Percentiles rank a stretch among this genome's conserved stretches.
phyloP scores from a whole-genome alignment of 176 grass and related monocot genomes.

The Cymbopogon citratus region DNA sequence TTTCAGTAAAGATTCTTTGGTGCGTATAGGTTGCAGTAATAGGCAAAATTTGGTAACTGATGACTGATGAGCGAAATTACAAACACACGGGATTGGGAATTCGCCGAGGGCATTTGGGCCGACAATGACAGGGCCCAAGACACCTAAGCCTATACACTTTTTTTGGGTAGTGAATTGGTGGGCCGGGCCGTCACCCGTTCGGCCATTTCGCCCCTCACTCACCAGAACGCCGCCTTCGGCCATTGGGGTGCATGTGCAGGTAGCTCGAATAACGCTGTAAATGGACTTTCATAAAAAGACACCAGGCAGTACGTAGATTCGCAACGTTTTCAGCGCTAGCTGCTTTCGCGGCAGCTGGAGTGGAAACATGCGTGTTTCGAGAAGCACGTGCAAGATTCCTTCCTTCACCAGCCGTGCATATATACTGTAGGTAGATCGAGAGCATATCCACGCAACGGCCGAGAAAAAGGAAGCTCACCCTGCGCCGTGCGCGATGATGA shows the following conservation, averaged over 20 bases:
- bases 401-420: neutral
- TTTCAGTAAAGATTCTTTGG: neutral
- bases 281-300: conserved; percentile 15
- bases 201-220: neutral
- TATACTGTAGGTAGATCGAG: neutral
- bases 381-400: conserved; percentile 16
- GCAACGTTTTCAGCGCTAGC: neutral
- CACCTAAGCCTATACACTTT: no score
- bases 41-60: neutral
- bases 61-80: no score
- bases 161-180: neutral
- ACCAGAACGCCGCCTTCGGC: neutral
- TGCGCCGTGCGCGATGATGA: neutral
- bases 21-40: neutral
- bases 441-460: neutral
- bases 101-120: neutral
- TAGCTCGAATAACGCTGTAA: conserved; percentile 1
- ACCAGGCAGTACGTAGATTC: neutral
- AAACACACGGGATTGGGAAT: no score
- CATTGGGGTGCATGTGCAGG: neutral
- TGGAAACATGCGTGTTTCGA: neutral
- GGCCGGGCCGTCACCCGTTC: neutral
- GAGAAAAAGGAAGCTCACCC: neutral
- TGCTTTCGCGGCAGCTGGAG: neutral
- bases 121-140: neutral